Conservation (phyloP, 352 stramenopile species). For the Phytophthora pini region DNA sequence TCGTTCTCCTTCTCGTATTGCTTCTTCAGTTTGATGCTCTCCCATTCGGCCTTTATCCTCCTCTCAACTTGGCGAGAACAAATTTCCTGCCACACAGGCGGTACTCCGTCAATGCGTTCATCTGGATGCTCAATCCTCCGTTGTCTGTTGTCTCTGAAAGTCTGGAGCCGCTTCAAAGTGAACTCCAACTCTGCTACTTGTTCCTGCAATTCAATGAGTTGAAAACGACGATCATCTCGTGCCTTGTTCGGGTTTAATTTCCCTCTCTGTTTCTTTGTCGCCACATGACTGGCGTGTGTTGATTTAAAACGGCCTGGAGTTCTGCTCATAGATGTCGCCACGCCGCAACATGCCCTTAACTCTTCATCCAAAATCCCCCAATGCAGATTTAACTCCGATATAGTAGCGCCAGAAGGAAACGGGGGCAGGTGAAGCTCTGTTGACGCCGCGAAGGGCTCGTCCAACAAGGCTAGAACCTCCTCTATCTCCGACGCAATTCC, state of each 20-base stretch:
- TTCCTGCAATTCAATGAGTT: conserved; percentile 27
- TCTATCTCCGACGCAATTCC: conserved; percentile 18
- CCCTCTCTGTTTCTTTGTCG: conserved; percentile 20
- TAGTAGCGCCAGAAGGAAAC: not conserved
- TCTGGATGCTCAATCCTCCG: not conserved
- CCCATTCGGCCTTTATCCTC: conserved; percentile 26
- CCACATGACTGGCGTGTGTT: not conserved
- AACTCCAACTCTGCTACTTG: conserved; percentile 27
- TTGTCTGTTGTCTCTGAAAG: conserved; percentile 5
- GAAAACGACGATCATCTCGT: conserved; percentile 32
- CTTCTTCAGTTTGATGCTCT: conserved; percentile 40
- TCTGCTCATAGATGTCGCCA: not conserved
- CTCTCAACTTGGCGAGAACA: conserved; percentile 22
- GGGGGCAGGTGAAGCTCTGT: conserved; percentile 1
- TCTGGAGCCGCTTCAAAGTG: conserved; percentile 19
- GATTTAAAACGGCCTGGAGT: not conserved
- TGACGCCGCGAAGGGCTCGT: conserved; percentile 4
- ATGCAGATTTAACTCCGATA: not conserved
- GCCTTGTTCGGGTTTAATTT: conserved; percentile 39
- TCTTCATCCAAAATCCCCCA: conserved; percentile 10
- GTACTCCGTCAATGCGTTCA: conserved; percentile 6
- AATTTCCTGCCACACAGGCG: conserved; percentile 37
- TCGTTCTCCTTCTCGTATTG: conserved; percentile 37
- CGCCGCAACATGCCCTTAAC: not conserved
- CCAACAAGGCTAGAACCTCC: conserved; percentile 23